Evolutionary conservation across 2,329 filamentous ascomycete genomes (phyloP), one percentile per base, ranked within the genome.

Genomic region (Aspergillus fumigatiaffinis): DNA sequence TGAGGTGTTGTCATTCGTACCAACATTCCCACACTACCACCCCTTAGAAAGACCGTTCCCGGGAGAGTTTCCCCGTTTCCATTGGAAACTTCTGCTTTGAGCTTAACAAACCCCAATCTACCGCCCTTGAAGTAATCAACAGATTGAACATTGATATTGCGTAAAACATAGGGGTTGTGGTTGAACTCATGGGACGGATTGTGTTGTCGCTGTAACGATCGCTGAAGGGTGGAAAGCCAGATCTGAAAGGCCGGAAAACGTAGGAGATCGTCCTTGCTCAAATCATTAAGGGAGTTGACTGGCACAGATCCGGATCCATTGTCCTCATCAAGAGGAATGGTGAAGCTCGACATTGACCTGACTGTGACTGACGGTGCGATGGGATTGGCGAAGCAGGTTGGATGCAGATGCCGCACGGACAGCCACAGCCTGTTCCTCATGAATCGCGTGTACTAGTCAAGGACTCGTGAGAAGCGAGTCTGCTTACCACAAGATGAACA

Each of bases 1-100:
- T 46, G 26, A 50, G 9, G n/a, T 50, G 20, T 9, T 17, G 4
- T 5, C 4, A 23, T 23, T 68, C 74, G 64, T 68, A 83, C 81
- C 56, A 86, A 68, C 71, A 86, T 82, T 8, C 75, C 83, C 1
- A 86, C 82, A 69, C 81, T 84, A 2, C 82, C 82, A 8, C 84
- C 84, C 42, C 84, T 72, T 55, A 86, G 67, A 60, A 86, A 85
- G 2, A 85, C 79, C 50, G 80, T 79, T 1, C 82, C 83, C 0
- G 83, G 82, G 2, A 86, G 71, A 57, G 72, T 78, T 59, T 83
- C 79, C 4, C 77, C 80, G 9, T 73, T 50, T 12, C 78, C 74
- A 60, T 83, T 85, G 2, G 77, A 79, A n/a, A 86, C 76, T 8
- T 78, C 74, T 0, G 81, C 78, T 57, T 79, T 79, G 28, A 85